Percentiles rank a stretch among this genome's conserved stretches.
These are phyloP conservation scores for Tephrocybe sp. DNA, from an alignment of 768 basidiomycete genomes.

Conservation along the genomic window DNA sequence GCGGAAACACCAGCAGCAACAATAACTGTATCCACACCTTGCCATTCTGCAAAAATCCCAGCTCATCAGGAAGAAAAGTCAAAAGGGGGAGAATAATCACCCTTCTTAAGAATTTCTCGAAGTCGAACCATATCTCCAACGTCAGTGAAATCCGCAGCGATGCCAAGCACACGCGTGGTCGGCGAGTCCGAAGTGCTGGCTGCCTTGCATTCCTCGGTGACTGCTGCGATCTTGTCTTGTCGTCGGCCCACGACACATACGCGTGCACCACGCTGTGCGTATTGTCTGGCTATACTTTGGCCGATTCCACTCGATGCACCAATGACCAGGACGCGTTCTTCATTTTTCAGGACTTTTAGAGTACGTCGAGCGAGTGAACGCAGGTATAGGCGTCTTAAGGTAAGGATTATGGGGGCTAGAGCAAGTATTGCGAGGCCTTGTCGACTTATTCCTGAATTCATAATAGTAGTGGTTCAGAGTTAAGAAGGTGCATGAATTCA, in stretches of 20 bases:
- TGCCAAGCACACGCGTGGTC: constrained; percentile 36
- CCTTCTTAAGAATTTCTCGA: constrained; percentile 46
- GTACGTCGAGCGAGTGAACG: constrained; percentile 12
- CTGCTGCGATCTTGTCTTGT: constrained; percentile 48
- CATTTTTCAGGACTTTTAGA: constrained; percentile 9
- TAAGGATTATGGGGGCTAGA: constrained; percentile 21
- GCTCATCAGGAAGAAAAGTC: not conserved
- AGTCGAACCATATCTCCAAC: constrained; percentile 66
- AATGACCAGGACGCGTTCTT: constrained; percentile 76
- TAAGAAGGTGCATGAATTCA: no score
- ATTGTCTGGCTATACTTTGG: constrained; percentile 61
- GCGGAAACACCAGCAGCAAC: constrained; percentile 85
- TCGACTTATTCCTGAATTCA: constrained; percentile 15
- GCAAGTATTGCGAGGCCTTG: constrained; percentile 21
- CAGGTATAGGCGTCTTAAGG: constrained; percentile 17
- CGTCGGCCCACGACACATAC: constrained; percentile 76
- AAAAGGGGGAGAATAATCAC: constrained; percentile 33
- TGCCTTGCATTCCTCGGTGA: constrained; percentile 55
- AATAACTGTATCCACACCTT: constrained; percentile 77
- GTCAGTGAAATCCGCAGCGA: constrained; percentile 62
- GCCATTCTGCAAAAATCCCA: constrained; percentile 56
- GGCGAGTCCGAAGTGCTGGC: constrained; percentile 12
- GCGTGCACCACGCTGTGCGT: constrained; percentile 71
- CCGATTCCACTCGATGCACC: constrained; percentile 89
- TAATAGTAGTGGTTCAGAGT: not conserved